Evolutionary conservation across 2,329 filamentous ascomycete genomes (phyloP).

Genomic region (Aspergillus japonicus): DNA sequence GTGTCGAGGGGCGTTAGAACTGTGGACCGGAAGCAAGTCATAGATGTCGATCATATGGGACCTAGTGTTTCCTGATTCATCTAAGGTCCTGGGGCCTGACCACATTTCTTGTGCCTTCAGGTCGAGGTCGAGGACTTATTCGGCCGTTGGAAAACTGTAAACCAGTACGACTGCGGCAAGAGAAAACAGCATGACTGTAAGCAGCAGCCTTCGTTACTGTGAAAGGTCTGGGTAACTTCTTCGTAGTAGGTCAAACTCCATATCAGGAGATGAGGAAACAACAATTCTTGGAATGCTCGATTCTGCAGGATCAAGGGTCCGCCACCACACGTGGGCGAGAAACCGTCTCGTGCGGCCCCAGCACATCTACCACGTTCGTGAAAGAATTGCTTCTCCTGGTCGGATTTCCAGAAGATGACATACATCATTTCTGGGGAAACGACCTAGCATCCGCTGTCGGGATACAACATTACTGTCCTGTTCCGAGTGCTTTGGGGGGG

Average conservation of each 20-base stretch:
- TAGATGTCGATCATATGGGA: not conserved
- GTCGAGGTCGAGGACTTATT: not conserved
- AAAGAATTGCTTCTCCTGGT: not conserved
- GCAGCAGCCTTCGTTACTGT: not conserved
- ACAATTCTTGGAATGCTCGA: not conserved
- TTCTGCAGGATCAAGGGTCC: not conserved
- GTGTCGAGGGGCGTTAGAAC: not conserved
- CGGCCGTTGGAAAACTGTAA: not conserved
- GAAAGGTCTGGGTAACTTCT: not conserved
- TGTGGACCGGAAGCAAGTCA: not conserved
- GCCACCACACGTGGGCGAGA: not conserved
- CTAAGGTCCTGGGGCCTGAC: not conserved
- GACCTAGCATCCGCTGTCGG: not conserved
- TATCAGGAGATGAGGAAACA: too few species aligned
- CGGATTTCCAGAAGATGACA: not conserved
- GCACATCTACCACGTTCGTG: not conserved
- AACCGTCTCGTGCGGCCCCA: not conserved
- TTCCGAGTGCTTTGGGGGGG: not conserved
- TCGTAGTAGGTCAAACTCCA: not conserved
- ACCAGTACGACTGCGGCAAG: not conserved
- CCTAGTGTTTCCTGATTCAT: not conserved
- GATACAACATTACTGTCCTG: not conserved
- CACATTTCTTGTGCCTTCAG: not conserved
- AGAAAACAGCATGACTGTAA: not conserved
- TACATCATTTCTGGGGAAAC: slow-evolving; percentile 1